Evolutionary conservation across 495 filamentous ascomycete species (phyloP), one percentile per base, ranked within the genome.

Genomic region (Glonium stellatum): DNA sequence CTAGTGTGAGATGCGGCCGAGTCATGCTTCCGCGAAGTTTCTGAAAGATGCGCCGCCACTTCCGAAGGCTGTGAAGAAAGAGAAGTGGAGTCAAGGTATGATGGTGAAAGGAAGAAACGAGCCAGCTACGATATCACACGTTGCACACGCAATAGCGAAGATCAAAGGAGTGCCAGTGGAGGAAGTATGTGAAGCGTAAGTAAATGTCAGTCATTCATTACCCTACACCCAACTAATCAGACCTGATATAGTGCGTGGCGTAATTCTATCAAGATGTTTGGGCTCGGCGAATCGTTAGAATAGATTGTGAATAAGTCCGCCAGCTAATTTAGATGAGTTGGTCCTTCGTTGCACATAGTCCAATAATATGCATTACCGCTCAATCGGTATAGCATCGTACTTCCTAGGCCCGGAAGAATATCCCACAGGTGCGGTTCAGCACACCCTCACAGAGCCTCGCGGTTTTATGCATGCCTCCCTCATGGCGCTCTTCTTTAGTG

Each of bases 71-170:
- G 84, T 96, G 39, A 97, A 96, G 78, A 97, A 97, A 72, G 93
- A 98, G 73, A 95, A 86, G 72, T 98, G 87, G 83, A 80, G 80
- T 44, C 82, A 88, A 68, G 91, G 89, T 0, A 72, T 72, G 4
- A 88, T 95, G 84, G 81, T 97, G 19, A 97, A 96, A 74, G 89
- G 92, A 1, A 80, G 93, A 21, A 98, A 97, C 71, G 93, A 98
- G 73, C 87, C 90, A 23, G 87, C 84, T 66, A 83, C 83, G 44
- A 96, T 97, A 59, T 78, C 83, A 54, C 84, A 84, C 41, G 89
- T 98, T n/a, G 93, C 88, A 12, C 82, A 84, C 69, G 88, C 89
- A 54, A 84, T 98, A 61, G 92, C 93, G 18, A 81, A 75, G 27
- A 83, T 96, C 39, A 96, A 96, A 73, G 91, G 84, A 0, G 74